Conservation (phyloP, 2,329 filamentous ascomycete species). For the Lachnellula cervina region DNA sequence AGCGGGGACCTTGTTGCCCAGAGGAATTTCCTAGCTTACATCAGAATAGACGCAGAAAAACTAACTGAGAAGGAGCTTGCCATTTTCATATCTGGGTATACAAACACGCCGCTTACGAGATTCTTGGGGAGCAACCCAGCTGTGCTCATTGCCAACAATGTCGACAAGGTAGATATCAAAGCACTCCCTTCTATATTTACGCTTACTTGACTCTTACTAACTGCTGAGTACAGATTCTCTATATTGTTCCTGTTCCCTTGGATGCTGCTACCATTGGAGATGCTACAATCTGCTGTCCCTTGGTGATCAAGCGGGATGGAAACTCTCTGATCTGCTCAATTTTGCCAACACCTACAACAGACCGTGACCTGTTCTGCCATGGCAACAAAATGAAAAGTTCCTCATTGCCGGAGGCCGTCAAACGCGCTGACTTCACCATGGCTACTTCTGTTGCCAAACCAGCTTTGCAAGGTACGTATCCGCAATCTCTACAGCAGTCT, state of each 20-base stretch:
- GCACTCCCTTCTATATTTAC: neutral
- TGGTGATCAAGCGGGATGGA: constrained; percentile 25
- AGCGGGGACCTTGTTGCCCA: constrained; percentile 23
- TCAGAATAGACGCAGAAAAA: constrained; percentile 10
- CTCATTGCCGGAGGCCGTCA: constrained; percentile 11
- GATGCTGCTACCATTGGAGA: constrained; percentile 27
- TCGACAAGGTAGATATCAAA: constrained; percentile 10
- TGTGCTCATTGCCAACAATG: constrained; percentile 19
- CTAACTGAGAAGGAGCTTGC: constrained; percentile 17
- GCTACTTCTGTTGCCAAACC: neutral
- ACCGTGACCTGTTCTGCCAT: constrained; percentile 16
- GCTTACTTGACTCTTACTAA: neutral
- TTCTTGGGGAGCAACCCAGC: constrained; percentile 17
- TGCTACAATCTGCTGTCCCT: constrained; percentile 23
- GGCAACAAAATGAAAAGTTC: constrained; percentile 9
- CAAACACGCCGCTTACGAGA: constrained; percentile 14
- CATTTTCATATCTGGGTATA: constrained; percentile 26
- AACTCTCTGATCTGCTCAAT: constrained; percentile 23
- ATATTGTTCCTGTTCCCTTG: constrained; percentile 26
- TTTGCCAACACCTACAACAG: constrained; percentile 23
- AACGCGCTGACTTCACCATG: constrained; percentile 8
- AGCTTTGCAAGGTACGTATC: neutral
- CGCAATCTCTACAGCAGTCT: too few species aligned
- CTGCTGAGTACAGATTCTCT: constrained; percentile 16
- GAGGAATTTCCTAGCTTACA: constrained; percentile 18